Conservation (phyloP, 2,329 filamentous ascomycete species). For the Byssoonygena ceratinophila region DNA sequence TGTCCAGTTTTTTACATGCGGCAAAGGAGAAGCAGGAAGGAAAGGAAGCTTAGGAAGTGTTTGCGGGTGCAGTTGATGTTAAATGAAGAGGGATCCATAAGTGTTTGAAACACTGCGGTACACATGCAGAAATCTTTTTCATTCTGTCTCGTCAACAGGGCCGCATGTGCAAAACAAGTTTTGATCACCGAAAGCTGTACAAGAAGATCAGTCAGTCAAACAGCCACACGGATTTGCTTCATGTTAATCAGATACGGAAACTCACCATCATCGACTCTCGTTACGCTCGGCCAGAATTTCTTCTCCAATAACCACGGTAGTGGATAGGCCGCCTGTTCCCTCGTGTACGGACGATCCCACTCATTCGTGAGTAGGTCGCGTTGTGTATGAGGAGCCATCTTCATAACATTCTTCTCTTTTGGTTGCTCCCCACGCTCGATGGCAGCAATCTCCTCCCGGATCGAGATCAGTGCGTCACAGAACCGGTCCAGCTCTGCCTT, state of each 20-base stretch:
- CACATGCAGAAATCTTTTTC: slow-evolving; percentile 11
- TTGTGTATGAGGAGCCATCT: slow-evolving; percentile 79
- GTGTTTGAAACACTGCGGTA: background rate
- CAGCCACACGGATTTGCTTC: background rate
- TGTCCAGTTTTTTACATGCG: slow-evolving; percentile 10
- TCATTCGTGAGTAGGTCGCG: slow-evolving; percentile 63
- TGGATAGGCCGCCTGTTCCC: slow-evolving; percentile 80
- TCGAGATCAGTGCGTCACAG: slow-evolving; percentile 77
- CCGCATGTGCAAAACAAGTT: slow-evolving; percentile 94
- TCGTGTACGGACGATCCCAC: slow-evolving; percentile 73
- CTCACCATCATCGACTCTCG: slow-evolving; percentile 77
- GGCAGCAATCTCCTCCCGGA: slow-evolving; percentile 72
- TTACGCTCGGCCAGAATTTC: slow-evolving; percentile 94
- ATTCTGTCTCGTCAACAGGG: slow-evolving; percentile 55
- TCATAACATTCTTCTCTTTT: slow-evolving; percentile 69
- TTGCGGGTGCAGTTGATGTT: slow-evolving; percentile 3
- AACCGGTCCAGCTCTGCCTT: slow-evolving; percentile 90
- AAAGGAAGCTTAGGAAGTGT: background rate
- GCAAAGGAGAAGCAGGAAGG: slow-evolving; percentile 2
- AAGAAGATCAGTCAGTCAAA: slow-evolving; percentile 19
- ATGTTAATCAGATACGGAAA: background rate
- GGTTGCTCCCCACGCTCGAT: slow-evolving; percentile 71
- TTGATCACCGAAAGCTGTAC: slow-evolving; percentile 69
- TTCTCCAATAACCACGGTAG: slow-evolving; percentile 74
- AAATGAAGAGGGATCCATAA: slow-evolving; percentile 2